Percentiles rank a stretch among this genome's conserved stretches.
phyloP scores from a whole-genome alignment of 306 rosid species.

The Herpetospermum pedunculosum region DNA sequence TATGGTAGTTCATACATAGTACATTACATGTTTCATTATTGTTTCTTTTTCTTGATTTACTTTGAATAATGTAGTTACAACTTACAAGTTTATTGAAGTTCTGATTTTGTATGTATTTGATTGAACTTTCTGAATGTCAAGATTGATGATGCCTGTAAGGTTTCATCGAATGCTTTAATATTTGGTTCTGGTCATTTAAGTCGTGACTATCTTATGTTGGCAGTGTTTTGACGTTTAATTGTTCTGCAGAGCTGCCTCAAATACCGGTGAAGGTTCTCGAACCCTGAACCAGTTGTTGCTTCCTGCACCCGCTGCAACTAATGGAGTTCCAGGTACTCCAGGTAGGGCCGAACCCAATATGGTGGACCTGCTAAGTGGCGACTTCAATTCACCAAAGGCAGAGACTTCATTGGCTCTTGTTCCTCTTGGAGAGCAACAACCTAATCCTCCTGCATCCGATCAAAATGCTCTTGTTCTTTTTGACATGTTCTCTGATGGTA shows the following conservation, averaged over 20 bases:
- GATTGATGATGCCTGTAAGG: background rate
- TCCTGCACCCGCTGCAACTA: conserved; percentile 58
- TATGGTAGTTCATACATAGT: background rate
- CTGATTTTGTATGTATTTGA: background rate
- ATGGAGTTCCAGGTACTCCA: conserved; percentile 36
- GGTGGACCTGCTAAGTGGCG: conserved; percentile 90
- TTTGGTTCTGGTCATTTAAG: conserved; percentile 17
- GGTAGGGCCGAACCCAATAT: conserved; percentile 44
- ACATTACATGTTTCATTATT: background rate
- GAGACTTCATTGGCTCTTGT: conserved; percentile 86
- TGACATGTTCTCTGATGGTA: conserved; percentile 64
- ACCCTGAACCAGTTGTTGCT: conserved; percentile 63
- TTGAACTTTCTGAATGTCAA: background rate
- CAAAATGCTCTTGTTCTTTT: conserved; percentile 80
- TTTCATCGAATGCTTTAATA: background rate
- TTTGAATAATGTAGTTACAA: background rate
- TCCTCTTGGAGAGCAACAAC: conserved; percentile 60
- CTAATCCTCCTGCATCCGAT: conserved; percentile 44
- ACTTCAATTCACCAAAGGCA: conserved; percentile 66
- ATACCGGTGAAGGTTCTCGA: conserved; percentile 48
- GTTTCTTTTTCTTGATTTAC: background rate
- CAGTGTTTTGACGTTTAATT: background rate
- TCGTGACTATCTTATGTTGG: background rate
- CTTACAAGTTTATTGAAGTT: background rate
- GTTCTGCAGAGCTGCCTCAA: conserved; percentile 47